A percentile compares a stretch with the other conserved stretches of the same genome.
Evolutionary conservation across 495 filamentous ascomycete species (phyloP).

Genomic region (Penicillium fimorum): DNA sequence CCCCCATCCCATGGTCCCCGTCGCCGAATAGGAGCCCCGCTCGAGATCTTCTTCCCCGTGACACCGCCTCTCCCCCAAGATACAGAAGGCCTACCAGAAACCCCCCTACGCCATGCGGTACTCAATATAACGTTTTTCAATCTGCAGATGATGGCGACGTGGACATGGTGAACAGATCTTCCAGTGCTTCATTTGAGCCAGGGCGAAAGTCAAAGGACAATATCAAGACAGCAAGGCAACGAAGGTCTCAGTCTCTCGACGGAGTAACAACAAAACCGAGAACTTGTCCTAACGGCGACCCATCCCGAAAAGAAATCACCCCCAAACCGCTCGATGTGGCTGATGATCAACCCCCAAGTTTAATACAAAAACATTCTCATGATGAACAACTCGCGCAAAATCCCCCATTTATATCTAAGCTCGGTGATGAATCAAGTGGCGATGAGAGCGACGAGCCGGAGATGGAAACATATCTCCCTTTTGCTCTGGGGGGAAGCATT

Average conservation of each 20-base stretch:
- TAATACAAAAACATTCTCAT: background rate
- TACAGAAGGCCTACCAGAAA: background rate
- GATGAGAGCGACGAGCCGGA: slow-evolving; percentile 34
- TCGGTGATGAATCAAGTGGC: slow-evolving; percentile 16
- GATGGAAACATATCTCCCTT: slow-evolving; percentile 55
- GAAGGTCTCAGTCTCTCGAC: background rate
- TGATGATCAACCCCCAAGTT: background rate
- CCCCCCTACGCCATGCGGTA: background rate
- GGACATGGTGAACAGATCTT: background rate
- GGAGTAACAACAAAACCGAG: background rate
- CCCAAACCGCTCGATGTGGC: background rate
- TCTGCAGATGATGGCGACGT: background rate
- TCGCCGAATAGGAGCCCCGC: slow-evolving; percentile 5
- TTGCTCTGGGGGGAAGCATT: slow-evolving; percentile 38
- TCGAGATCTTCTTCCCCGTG: background rate
- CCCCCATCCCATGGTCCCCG: background rate
- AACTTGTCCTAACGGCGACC: background rate
- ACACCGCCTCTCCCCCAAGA: background rate
- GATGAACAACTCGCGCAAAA: background rate
- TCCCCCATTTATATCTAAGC: background rate
- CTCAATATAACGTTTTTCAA: background rate
- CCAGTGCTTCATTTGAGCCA: background rate
- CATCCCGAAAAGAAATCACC: background rate
- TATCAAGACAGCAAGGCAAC: background rate
- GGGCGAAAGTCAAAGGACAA: background rate